Base-by-base conservation (phyloP, 2,329 filamentous ascomycete species). In the Botrytis tulipae region DNA sequence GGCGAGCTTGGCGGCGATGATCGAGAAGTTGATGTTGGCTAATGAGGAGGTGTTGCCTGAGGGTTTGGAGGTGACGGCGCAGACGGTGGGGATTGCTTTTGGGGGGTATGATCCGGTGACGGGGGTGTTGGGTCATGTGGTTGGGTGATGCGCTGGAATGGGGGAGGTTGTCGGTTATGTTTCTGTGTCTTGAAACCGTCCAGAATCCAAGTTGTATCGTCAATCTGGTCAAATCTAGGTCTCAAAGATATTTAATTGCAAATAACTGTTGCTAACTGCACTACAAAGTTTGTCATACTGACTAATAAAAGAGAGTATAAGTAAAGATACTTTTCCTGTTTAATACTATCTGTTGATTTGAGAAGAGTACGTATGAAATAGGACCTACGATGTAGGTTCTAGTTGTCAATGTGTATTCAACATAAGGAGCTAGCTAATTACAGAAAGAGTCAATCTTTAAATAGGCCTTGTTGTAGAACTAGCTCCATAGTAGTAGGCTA, bases 1-100 rank as follows among this genome's bases (percentile, higher is more conserved):
- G 5, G 89, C 82, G 71, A 86, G 97, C 14, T 87, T 96, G 86
- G 92, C 91, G 0, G 84, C 96, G 18, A 86, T 88, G 4, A 92
- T 96, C 2, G 84, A 97, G 78, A 94, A 93, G 82, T 85, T 94
- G 77, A 90, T 92, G 20, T 32, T 5, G 63, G 63, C 44, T 22
- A 48, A 51, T n/a, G 14, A 18, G 29, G 62, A 65, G 14, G n/a
- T 46, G 10, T 22, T 65, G 62, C 62, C 62, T 0, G 62, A 65
- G 42, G 42, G 62, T 14, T 18, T 66, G 29, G 44, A 35, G 62
- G 62, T 66, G 16, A 66, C 62, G 29, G 42, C n/a, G 6, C 62
- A 66, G 62, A 66, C 62, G 29, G 9, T 66, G 62, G 62, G 62
- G 12, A 35, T 48, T 18, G 62, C 62, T 16, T 66, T 66, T 66